Evolutionary conservation across 2,329 filamentous ascomycete species (phyloP), one percentile per base, ranked within the genome.

Genomic region (Talaromyces sp.): DNA sequence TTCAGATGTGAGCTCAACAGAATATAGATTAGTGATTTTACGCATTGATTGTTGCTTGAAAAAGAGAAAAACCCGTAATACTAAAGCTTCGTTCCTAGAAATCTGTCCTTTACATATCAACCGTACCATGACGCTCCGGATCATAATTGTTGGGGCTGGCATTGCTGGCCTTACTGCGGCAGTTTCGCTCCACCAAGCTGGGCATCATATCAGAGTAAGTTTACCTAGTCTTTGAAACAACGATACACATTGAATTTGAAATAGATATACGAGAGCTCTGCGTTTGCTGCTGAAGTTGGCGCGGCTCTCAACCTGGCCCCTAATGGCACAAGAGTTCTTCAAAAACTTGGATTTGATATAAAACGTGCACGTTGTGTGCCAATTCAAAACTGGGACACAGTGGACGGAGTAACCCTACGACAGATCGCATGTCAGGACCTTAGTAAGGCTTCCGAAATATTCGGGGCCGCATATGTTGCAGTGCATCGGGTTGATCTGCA

Each of bases 91-190:
- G 4, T 38, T 17, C 7, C 14, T 38, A n/a, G 7, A 38, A 38
- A 17, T 14, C 2, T 1, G 35, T n/a, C 35, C 35, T 17, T 35
- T 38, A 17, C 17, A 38, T 38, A 38, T n/a, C 35, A n/a, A 38
- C 35, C 7, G 14, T 38, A 38, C 17, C 7, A 70, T 70, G 68
- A 55, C 66, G 26, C 61, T 69, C 10, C 48, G 64, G 41, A 61
- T 69, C n/a, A 64, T 65, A 43, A 65, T 73, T n/a, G 65, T 71
- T 14, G 71, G 71, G 10, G 71, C 69, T 11, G 71, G 70, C 4
- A 70, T 74, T 48, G 64, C 67, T 12, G 70, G 71, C n/a, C 67
- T 74, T 27, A 66, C 60, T 17, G 64, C 70, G n/a, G 70, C 70
- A 17, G 62, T 71, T 26, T 64, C 67, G 27, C 63, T 74, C 19